Base-by-base conservation (phyloP, 192 early-diverging fungal genomes). In the Entomortierella beljakovae region DNA sequence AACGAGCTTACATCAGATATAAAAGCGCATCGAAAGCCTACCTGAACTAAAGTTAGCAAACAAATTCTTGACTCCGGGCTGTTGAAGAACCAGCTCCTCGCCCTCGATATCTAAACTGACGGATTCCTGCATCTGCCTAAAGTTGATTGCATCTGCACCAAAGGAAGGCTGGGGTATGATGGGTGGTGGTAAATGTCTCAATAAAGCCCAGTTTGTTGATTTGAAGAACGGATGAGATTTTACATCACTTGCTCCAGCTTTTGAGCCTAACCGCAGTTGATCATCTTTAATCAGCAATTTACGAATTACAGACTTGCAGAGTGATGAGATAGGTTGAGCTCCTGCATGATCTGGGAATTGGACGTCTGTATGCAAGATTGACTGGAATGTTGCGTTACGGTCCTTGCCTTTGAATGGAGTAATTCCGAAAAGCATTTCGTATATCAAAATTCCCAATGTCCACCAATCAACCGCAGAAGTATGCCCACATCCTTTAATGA, bases 401-500 rank as follows among this genome's bases (percentile, higher is more conserved):
- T 94, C 92, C 38, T 81, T 80, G 57, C 97, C 97, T 83, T 98
- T 98, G 89, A 99, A 99, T 25, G 98, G 98, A 22, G 97, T 99
- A 35, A 88, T 93, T 28, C 96, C 96, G 85, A 89, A 98, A 83
- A 99, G 87, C 98, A 99, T 98, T 80, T 99, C 98, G 71, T 96
- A 99, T 37, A 98, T 93, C 52, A 99, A 82, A 26, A 99, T 95
- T 23, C 98, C 98, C n/a, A 99, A 76, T 4, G 97, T 99, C 98
- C 98, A 99, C 96, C 97, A 99, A 85, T 99, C 98, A 20, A 99
- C 94, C 3, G 92, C 90, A 74, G 90, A 92, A 25, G 97, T 96
- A 85, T 99, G 97, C n/a, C 97, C 97, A 58, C 89, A 88, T 52
- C 98, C 98, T 64, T 93, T 94, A 83, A 99, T 98, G 20, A 99